phyloP scores from a whole-genome alignment of 768 basidiomycete genomes.

The Serendipita sp. region DNA sequence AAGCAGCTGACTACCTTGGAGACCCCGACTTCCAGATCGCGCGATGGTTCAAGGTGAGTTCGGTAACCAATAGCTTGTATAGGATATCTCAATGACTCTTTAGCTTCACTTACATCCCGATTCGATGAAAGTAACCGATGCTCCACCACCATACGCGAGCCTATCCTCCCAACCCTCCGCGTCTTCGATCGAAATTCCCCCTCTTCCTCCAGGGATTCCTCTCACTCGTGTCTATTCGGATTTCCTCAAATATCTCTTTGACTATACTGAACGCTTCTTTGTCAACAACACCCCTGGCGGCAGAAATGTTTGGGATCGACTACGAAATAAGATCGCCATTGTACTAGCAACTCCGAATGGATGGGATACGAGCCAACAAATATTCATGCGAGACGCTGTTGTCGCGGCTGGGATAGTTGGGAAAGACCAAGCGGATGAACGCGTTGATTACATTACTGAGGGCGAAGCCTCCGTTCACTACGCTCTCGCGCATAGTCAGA shows the following conservation, averaged over 20 bases:
- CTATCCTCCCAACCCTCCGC: background rate
- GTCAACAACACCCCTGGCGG: conserved; percentile 20
- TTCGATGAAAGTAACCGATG: background rate
- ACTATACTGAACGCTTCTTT: conserved; percentile 29
- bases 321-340: conserved; percentile 20
- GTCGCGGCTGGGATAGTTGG: conserved; percentile 27
- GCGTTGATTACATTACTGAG: conserved; percentile 33
- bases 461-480: conserved; percentile 40
- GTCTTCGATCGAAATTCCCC: conserved; percentile 20
- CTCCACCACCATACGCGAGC: background rate
- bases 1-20: background rate
- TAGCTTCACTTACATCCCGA: background rate
- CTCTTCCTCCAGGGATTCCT: conserved; percentile 29
- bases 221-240: conserved; percentile 32
- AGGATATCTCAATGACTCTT: background rate
- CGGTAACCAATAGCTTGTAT: background rate
- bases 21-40: background rate
- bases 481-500: conserved; percentile 26
- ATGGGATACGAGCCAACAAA: conserved; percentile 32
- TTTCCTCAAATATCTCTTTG: conserved; percentile 32
- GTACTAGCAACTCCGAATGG: conserved; percentile 35
- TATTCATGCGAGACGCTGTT: conserved; percentile 30
- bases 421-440: conserved; percentile 22
- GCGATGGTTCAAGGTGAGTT: conserved; percentile 1
- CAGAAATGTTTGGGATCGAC: background rate